These are phyloP conservation scores for Erysimum cheiri DNA, from an alignment of 441 rosid species.

Conservation along the genomic window DNA sequence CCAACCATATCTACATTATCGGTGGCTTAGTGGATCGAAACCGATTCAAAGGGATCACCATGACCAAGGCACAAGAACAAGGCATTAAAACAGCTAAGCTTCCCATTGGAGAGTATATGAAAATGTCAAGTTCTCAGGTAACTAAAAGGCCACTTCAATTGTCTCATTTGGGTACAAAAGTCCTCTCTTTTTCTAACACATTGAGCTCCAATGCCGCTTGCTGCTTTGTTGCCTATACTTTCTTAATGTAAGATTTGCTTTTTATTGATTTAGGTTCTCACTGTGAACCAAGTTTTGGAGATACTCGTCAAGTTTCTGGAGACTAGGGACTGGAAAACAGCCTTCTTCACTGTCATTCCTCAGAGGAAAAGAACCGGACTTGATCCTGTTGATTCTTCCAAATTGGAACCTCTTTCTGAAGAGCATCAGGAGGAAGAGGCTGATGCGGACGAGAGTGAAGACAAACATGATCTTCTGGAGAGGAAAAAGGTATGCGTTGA, in stretches of 20 bases:
- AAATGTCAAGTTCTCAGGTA: slow-evolving; percentile 97
- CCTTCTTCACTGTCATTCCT: slow-evolving; percentile 90
- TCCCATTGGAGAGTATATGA: slow-evolving; percentile 82
- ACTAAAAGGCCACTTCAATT: slow-evolving; percentile 1
- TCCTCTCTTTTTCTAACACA: slow-evolving; percentile 8
- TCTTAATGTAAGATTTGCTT: slow-evolving; percentile 13
- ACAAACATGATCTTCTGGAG: slow-evolving; percentile 36
- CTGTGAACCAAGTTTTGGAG: slow-evolving; percentile 93
- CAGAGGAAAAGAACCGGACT: slow-evolving; percentile 51
- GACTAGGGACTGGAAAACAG: slow-evolving; percentile 81
- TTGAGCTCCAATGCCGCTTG: slow-evolving; percentile 11
- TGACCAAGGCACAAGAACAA: slow-evolving; percentile 88
- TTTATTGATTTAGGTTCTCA: slow-evolving; percentile 68
- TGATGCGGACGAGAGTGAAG: slow-evolving; percentile 16
- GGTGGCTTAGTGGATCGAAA: slow-evolving; percentile 94
- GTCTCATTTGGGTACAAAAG: slow-evolving; percentile 4
- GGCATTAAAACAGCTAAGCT: slow-evolving; percentile 87
- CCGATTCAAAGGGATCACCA: slow-evolving; percentile 85
- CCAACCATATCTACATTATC: slow-evolving; percentile 61
- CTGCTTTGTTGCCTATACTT: not conserved
- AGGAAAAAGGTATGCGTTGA: slow-evolving; percentile 45
- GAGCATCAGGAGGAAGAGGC: slow-evolving; percentile 35
- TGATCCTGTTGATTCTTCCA: slow-evolving; percentile 35
- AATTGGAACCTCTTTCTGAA: slow-evolving; percentile 25
- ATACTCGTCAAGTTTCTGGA: slow-evolving; percentile 81